Percentiles rank a stretch among this genome's conserved stretches.
Conservation (phyloP, 768 basidiomycete species). For the Paxillus rubicundulus region DNA sequence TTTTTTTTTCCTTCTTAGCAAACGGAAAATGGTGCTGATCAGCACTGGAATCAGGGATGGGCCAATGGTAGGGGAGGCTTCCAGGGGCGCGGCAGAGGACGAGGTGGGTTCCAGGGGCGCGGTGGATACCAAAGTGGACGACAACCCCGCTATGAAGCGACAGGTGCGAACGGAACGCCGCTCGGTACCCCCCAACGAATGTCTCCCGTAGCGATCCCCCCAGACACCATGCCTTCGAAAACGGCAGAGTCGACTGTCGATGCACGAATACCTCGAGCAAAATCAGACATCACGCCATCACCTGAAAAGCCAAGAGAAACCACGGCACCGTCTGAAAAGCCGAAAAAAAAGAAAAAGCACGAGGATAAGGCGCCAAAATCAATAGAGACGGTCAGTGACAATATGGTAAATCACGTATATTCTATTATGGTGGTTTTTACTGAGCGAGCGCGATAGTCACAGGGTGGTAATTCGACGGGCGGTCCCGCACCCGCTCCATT, state of each 20-base stretch:
- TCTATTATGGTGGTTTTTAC: not conserved
- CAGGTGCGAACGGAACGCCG: conserved; percentile 72
- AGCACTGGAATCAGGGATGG: conserved; percentile 22
- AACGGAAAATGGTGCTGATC: conserved; percentile 5
- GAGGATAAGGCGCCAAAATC: conserved; percentile 17
- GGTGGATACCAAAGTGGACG: conserved; percentile 29
- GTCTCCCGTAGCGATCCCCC: conserved; percentile 39
- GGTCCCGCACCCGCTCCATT: not conserved
- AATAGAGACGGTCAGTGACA: conserved; percentile 1
- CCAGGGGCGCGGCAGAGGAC: conserved; percentile 29
- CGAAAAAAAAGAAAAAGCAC: conserved; percentile 22
- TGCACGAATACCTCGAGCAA: not conserved
- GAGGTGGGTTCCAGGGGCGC: conserved; percentile 29
- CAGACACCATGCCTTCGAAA: conserved; percentile 5
- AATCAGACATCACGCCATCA: not conserved
- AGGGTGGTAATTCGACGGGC: conserved; percentile 2
- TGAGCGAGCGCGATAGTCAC: conserved; percentile 3
- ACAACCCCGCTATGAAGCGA: conserved; percentile 27
- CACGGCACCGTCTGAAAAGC: conserved; percentile 1
- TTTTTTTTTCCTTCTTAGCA: conserved; percentile 5
- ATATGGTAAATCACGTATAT: conserved; percentile 11
- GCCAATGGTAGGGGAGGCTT: conserved; percentile 13
- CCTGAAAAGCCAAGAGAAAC: conserved; percentile 2
- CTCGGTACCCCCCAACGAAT: conserved; percentile 60
- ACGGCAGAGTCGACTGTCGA: not conserved